Conservation (phyloP, 139 green algal genomes). For the Diplosphaera chodatii region DNA sequence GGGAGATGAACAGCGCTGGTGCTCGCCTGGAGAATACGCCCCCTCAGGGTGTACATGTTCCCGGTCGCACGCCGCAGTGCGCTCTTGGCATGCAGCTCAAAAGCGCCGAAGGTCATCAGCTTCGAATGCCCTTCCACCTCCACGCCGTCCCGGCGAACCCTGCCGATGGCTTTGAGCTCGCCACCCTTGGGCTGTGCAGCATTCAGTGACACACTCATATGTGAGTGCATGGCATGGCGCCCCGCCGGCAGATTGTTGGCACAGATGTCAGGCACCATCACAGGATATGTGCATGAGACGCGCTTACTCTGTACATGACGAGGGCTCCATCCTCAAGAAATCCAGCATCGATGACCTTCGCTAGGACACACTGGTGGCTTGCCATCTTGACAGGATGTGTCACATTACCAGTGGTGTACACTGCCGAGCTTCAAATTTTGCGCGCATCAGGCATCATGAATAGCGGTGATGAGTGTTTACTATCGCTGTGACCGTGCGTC, state of each 20-base stretch:
- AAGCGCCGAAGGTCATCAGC: conserved; percentile 21
- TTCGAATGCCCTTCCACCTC: conserved; percentile 19
- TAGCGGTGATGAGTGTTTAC: too few species aligned
- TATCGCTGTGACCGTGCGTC: too few species aligned
- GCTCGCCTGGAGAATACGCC: conserved; percentile 19
- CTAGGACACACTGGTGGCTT: background rate
- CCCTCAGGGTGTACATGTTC: conserved; percentile 22
- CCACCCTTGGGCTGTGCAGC: background rate
- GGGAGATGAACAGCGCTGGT: too few species aligned
- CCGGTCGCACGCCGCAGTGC: conserved; percentile 24
- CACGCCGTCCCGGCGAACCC: conserved; percentile 19
- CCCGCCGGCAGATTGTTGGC: too few species aligned
- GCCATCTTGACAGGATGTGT: too few species aligned
- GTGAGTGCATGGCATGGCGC: too few species aligned
- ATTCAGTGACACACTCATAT: too few species aligned
- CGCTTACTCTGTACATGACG: background rate
- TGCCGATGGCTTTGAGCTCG: conserved; percentile 18
- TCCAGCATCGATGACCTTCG: background rate
- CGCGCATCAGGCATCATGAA: too few species aligned
- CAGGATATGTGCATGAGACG: too few species aligned
- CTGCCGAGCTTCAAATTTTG: too few species aligned
- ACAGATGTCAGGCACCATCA: too few species aligned
- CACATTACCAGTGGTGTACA: too few species aligned
- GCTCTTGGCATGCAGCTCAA: conserved; percentile 24
- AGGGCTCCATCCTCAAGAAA: background rate